Percentiles rank a stretch among this genome's conserved stretches.
phyloP scores from a whole-genome alignment of 78 protist genomes.

The Acrasis kona region DNA sequence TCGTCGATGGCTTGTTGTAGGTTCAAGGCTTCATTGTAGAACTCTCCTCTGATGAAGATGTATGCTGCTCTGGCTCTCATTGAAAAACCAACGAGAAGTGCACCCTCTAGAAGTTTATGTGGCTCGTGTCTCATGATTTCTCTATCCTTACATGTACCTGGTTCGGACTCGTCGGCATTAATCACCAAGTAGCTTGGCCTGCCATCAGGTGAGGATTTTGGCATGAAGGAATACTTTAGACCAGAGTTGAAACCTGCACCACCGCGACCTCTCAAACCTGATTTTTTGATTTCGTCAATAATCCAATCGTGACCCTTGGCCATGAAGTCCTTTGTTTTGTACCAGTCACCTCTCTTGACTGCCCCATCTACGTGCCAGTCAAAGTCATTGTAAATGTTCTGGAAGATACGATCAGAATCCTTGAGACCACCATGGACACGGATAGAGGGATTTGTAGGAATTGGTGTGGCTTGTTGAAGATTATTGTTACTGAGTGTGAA shows the following conservation, averaged over 20 bases:
- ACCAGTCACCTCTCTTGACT: constrained; percentile 88
- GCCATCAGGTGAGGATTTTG: constrained; percentile 51
- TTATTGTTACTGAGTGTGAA: too few relatives aligned
- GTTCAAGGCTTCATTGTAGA: constrained; percentile 52
- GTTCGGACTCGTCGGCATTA: constrained; percentile 99
- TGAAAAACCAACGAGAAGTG: constrained; percentile 90
- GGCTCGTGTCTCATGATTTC: constrained; percentile 99
- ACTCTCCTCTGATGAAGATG: constrained; percentile 97
- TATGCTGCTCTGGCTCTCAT: constrained; percentile 95
- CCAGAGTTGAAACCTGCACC: constrained; percentile 99
- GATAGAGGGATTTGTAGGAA: too few relatives aligned
- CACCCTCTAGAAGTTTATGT: constrained; percentile 94
- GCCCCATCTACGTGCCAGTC: constrained; percentile 75
- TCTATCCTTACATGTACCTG: constrained; percentile 99
- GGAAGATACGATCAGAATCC: constrained; percentile 93
- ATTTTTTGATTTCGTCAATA: constrained; percentile 76
- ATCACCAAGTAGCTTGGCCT: constrained; percentile 92
- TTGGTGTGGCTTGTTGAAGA: too few relatives aligned
- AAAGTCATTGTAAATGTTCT: constrained; percentile 89
- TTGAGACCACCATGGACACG: constrained; percentile 72
- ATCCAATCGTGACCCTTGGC: constrained; percentile 66
- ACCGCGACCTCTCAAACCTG: constrained; percentile 95
- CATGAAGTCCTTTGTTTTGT: constrained; percentile 80
- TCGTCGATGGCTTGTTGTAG: constrained; percentile 83
- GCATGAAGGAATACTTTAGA: constrained; percentile 94